Conservation (phyloP, 2,329 filamentous ascomycete species). For the Raffaelea albimanens region DNA sequence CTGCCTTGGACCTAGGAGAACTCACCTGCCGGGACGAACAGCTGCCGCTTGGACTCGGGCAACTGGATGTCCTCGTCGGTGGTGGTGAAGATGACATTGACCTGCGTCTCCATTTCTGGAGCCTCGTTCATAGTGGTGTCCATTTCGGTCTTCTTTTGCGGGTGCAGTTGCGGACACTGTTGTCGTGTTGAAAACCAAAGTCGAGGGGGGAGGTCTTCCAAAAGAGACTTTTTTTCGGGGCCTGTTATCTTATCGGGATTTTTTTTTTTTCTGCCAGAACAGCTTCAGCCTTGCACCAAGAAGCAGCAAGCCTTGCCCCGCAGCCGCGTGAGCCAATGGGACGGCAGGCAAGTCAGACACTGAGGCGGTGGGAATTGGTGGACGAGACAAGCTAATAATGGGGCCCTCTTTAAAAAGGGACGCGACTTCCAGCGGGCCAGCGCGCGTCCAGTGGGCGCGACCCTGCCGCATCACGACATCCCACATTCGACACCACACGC, state of each 20-base stretch:
- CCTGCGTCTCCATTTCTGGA: slow-evolving; percentile 32
- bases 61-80: slow-evolving; percentile 52
- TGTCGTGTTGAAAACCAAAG: not conserved
- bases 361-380: too few species aligned
- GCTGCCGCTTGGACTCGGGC: slow-evolving; percentile 50
- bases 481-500: too few species aligned
- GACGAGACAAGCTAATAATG: too few species aligned
- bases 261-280: slow-evolving; percentile 9
- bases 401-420: not conserved
- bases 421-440: slow-evolving; percentile 2
- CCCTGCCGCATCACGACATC: too few species aligned
- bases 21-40: slow-evolving; percentile 52
- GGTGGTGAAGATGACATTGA: slow-evolving; percentile 61
- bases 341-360: not conserved
- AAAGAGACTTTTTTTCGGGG: not conserved
- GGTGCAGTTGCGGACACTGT: too few species aligned
- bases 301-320: slow-evolving; percentile 12
- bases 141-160: slow-evolving; percentile 1
- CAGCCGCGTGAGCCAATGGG: slow-evolving; percentile 2
- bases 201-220: not conserved
- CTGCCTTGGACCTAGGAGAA: not conserved
- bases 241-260: slow-evolving; percentile 13
- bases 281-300: slow-evolving; percentile 4
- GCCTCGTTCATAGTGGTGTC: not conserved
- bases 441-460: too few species aligned